Evolutionary conservation across 2,329 filamentous ascomycete genomes (phyloP).

Genomic region (Trichoderma sp.): DNA sequence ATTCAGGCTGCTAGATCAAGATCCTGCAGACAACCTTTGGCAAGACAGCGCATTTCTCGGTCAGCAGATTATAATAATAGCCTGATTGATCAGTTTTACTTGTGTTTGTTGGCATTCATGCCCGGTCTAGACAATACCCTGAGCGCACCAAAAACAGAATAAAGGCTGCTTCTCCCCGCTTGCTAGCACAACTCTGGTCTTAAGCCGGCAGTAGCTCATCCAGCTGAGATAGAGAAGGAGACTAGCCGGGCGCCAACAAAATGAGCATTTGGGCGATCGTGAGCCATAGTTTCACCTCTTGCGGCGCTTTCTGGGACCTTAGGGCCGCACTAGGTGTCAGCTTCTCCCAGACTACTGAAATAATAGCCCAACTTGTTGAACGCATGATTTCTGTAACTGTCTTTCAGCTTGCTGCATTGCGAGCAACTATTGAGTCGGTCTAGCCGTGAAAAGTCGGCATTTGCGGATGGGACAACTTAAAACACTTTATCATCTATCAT

Average conservation of each 20-base stretch:
- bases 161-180: background rate
- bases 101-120: background rate
- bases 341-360: constrained; percentile 17
- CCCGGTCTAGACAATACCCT: background rate
- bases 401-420: background rate
- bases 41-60: background rate
- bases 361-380: background rate
- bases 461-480: background rate
- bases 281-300: constrained; percentile 13
- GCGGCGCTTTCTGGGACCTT: constrained; percentile 16
- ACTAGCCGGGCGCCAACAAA: constrained; percentile 8
- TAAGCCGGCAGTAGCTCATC: constrained; percentile 1
- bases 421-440: background rate
- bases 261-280: constrained; percentile 14
- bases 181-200: background rate
- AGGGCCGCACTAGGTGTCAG: constrained; percentile 9
- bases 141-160: background rate
- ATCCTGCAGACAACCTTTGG: background rate
- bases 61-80: background rate
- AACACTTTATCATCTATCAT: constrained; percentile 18
- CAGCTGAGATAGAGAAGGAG: background rate
- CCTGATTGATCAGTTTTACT: background rate
- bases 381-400: background rate
- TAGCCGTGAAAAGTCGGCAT: background rate
- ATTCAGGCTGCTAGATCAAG: background rate